phyloP scores from a whole-genome alignment of 495 filamentous ascomycete genomes.

The Lepidopterella palustris region DNA sequence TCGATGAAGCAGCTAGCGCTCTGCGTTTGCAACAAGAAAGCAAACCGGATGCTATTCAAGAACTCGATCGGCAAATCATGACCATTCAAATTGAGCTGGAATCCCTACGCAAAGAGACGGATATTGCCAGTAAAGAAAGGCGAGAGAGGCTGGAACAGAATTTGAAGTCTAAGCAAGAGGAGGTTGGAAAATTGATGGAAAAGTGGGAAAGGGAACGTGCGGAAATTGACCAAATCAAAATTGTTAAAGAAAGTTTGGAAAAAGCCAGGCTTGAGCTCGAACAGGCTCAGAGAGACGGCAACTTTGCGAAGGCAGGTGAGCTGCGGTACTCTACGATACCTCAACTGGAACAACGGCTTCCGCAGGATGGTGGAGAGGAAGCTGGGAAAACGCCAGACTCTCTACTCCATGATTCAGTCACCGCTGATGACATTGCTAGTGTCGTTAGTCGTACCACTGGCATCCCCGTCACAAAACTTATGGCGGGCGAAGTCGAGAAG shows the following conservation, averaged over 20 bases:
- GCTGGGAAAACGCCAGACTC: conserved; percentile 43
- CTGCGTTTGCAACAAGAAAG: conserved; percentile 91
- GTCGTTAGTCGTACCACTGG: conserved; percentile 89
- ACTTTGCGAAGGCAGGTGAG: conserved; percentile 83
- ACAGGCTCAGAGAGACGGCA: conserved; percentile 79
- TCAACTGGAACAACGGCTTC: conserved; percentile 66
- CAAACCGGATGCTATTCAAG: conserved; percentile 86
- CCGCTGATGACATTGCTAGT: conserved; percentile 83
- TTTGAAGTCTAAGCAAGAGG: conserved; percentile 66
- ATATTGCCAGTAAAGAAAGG: conserved; percentile 80
- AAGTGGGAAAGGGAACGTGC: conserved; percentile 86
- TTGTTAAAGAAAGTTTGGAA: conserved; percentile 76
- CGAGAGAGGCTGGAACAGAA: conserved; percentile 72
- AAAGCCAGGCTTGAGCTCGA: conserved; percentile 78
- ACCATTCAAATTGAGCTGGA: conserved; percentile 97
- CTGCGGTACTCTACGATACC: conserved; percentile 83
- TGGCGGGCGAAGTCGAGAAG: conserved; percentile 86
- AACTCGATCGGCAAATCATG: conserved; percentile 88
- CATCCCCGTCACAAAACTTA: conserved; percentile 85
- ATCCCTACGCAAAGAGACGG: conserved; percentile 89
- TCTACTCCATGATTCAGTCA: conserved; percentile 87
- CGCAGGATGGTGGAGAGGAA: conserved; percentile 55
- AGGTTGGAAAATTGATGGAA: conserved; percentile 58
- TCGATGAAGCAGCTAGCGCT: conserved; percentile 91
- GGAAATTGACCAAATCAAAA: conserved; percentile 79